Evolutionary conservation across 2,329 filamentous ascomycete genomes (phyloP).

Genomic region (Achaetomium macrosporum): DNA sequence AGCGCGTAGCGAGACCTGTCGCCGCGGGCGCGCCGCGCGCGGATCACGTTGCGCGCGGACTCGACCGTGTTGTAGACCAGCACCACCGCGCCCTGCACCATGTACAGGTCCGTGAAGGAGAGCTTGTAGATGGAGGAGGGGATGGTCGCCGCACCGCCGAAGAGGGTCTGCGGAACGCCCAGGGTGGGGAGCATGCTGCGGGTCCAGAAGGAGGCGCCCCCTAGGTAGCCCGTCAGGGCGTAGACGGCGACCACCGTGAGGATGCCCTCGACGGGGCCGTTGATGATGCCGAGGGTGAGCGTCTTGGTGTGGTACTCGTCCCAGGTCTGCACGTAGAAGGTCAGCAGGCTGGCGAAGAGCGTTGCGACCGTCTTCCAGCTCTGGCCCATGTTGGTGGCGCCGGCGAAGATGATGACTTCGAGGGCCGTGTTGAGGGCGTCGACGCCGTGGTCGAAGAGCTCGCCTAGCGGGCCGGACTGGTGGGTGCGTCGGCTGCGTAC

Average conservation of each 20-base stretch:
- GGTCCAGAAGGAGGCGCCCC: conserved; percentile 91
- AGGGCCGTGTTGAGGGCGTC: conserved; percentile 96
- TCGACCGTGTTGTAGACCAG: conserved; percentile 79
- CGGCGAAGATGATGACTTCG: conserved; percentile 86
- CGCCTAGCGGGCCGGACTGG: conserved; percentile 88
- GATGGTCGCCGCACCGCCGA: conserved; percentile 45
- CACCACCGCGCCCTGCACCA: conserved; percentile 77
- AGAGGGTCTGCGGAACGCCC: conserved; percentile 56
- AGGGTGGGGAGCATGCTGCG: conserved; percentile 68
- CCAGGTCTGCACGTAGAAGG: conserved; percentile 99
- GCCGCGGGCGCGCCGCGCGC: conserved; percentile 66
- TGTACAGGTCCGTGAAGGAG: conserved; percentile 87
- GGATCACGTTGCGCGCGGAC: conserved; percentile 78
- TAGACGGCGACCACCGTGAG: conserved; percentile 78
- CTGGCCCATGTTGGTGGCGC: conserved; percentile 87
- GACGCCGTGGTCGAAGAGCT: conserved; percentile 96
- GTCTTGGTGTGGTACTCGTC: conserved; percentile 99
- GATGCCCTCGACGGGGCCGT: conserved; percentile 91
- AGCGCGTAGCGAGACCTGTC: conserved; percentile 70
- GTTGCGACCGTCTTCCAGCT: conserved; percentile 80
- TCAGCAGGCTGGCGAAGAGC: conserved; percentile 76
- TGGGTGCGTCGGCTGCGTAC: conserved; percentile 66
- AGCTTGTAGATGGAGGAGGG: conserved; percentile 69
- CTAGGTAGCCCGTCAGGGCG: conserved; percentile 73
- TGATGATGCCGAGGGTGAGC: conserved; percentile 83